These are phyloP conservation scores for Zasmidium citrigriseum DNA, from an alignment of 2,329 filamentous ascomycete genomes.

Conservation along the genomic window DNA sequence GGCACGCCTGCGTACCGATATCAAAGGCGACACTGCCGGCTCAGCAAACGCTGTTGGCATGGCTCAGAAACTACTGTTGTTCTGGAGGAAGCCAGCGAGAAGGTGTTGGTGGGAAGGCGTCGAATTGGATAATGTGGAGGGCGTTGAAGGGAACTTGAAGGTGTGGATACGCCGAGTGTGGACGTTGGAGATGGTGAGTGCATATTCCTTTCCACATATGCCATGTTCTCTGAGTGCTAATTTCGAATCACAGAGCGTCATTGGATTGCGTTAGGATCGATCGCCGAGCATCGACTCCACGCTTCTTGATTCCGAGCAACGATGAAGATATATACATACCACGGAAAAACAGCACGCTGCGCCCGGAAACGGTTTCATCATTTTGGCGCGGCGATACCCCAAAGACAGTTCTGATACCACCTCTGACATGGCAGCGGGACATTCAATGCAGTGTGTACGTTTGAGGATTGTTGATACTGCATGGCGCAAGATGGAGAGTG, in stretches of 20 bases:
- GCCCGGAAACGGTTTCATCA: not conserved
- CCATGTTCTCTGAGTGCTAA: not conserved
- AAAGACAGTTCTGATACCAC: not conserved
- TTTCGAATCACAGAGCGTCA: constrained; percentile 28
- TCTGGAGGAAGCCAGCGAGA: constrained; percentile 95
- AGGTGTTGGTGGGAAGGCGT: constrained; percentile 99
- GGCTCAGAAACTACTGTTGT: constrained; percentile 95
- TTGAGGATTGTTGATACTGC: no score
- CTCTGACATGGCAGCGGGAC: not conserved
- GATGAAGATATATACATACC: not conserved
- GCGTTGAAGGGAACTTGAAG: constrained; percentile 88
- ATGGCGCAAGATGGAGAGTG: no score
- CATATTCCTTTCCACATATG: not conserved
- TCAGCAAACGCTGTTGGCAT: constrained; percentile 84
- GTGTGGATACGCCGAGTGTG: constrained; percentile 98
- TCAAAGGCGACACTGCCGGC: constrained; percentile 66
- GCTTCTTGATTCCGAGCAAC: not conserved
- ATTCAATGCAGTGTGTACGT: no score
- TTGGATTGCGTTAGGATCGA: constrained; percentile 29
- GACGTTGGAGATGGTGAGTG: constrained; percentile 87
- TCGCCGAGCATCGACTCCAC: not conserved
- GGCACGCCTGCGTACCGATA: constrained; percentile 85
- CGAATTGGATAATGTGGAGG: constrained; percentile 84
- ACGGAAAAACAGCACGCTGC: not conserved
- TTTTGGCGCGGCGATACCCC: not conserved